phyloP scores from a whole-genome alignment of 73 alveolate genomes.

The Halteria grandinella region DNA sequence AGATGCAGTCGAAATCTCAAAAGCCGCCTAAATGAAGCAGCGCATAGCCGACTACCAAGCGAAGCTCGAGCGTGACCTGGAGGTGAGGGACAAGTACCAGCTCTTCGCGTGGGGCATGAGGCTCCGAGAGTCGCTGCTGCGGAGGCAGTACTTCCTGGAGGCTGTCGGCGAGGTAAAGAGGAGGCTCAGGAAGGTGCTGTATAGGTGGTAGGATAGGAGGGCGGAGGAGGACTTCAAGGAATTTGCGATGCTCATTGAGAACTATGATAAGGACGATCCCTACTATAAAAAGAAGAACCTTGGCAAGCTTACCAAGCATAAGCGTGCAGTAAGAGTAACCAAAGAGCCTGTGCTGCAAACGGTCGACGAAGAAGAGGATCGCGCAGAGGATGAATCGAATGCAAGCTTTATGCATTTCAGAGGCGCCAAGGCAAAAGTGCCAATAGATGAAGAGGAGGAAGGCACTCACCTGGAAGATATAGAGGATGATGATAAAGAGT shows the following conservation, averaged over 20 bases:
- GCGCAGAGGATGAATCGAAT: slow-evolving; percentile 32
- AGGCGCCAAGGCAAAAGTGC: too few relatives aligned
- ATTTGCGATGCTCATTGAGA: slow-evolving; percentile 19
- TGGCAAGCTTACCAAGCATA: slow-evolving; percentile 16
- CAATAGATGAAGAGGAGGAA: slow-evolving; percentile 1
- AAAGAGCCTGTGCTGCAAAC: slow-evolving; percentile 24
- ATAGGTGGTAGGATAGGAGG: slow-evolving; percentile 26
- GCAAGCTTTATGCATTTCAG: slow-evolving; percentile 26
- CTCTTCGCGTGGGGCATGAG: slow-evolving; percentile 14
- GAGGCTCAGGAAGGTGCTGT: slow-evolving; percentile 19
- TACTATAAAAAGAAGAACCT: not conserved
- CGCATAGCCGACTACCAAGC: not conserved
- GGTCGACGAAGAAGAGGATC: slow-evolving; percentile 42
- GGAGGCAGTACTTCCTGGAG: slow-evolving; percentile 13
- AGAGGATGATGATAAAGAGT: not conserved
- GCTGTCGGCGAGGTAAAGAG: slow-evolving; percentile 42
- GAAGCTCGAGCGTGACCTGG: slow-evolving; percentile 14
- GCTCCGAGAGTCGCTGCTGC: not conserved
- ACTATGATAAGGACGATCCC: slow-evolving; percentile 38
- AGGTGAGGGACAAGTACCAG: slow-evolving; percentile 14
- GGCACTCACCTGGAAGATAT: not conserved
- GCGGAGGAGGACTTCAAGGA: slow-evolving; percentile 43
- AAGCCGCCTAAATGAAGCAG: not conserved
- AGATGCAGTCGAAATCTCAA: too few relatives aligned
- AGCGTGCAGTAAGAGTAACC: not conserved